Evolutionary conservation across 73 alveolate genomes (phyloP).

Genomic region (Paramecium tetraurelia): DNA sequence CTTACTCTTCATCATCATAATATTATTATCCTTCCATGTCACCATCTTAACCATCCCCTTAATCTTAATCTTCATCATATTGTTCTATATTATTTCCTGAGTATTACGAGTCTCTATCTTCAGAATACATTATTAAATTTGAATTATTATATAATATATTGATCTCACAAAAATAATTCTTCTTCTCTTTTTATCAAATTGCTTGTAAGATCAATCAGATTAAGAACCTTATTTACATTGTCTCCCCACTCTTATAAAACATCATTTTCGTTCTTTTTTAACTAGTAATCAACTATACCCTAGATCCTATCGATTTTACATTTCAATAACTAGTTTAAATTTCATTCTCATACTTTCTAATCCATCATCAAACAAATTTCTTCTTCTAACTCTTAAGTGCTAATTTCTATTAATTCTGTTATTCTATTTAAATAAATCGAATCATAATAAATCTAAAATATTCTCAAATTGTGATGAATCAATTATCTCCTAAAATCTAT

Average conservation of each 20-base stretch:
- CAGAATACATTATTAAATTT: not conserved
- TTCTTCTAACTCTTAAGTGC: slow-evolving; percentile 36
- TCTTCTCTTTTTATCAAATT: slow-evolving; percentile 62
- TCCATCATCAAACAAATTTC: slow-evolving; percentile 52
- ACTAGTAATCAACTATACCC: slow-evolving; percentile 36
- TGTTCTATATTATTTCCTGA: not conserved
- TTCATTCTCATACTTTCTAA: not conserved
- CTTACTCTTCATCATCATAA: slow-evolving; percentile 24
- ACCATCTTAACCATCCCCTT: not conserved
- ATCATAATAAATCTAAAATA: slow-evolving; percentile 79
- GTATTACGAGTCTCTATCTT: not conserved
- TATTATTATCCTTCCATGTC: not conserved
- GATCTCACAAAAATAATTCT: slow-evolving; percentile 27
- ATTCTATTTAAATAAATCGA: slow-evolving; percentile 77
- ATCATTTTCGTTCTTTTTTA: slow-evolving; percentile 52
- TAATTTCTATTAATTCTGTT: slow-evolving; percentile 58
- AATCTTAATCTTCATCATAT: slow-evolving; percentile 11
- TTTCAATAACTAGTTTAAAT: not conserved
- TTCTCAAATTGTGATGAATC: slow-evolving; percentile 89
- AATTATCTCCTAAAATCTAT: slow-evolving; percentile 78
- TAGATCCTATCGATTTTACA: slow-evolving; percentile 55
- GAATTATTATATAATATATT: not conserved
- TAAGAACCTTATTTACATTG: slow-evolving; percentile 12
- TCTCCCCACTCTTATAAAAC: slow-evolving; percentile 54
- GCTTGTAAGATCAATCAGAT: slow-evolving; percentile 56